Conservation (phyloP, 495 filamentous ascomycete species). For the Neurospora terricola region DNA sequence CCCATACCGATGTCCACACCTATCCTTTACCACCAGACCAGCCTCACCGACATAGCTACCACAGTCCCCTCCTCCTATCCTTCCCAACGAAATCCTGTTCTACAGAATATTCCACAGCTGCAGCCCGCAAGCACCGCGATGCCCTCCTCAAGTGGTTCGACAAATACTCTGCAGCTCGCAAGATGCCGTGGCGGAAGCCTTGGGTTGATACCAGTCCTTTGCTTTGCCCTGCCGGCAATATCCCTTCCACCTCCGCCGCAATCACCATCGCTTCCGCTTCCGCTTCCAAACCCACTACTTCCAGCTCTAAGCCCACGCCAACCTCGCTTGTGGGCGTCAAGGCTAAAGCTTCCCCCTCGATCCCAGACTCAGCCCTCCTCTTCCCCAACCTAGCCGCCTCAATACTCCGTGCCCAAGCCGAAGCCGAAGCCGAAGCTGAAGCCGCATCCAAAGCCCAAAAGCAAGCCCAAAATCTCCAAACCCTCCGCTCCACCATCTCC, state of each 20-base stretch:
- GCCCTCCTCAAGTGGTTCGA: conserved; percentile 34
- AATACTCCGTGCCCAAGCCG: neutral
- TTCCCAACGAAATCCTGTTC: neutral
- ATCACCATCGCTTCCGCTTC: neutral
- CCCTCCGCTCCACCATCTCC: conserved; percentile 18
- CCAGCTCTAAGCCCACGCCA: neutral
- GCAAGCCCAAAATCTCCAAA: neutral
- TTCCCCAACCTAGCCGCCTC: neutral
- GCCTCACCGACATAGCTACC: conserved; percentile 23
- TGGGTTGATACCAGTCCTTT: conserved; percentile 23
- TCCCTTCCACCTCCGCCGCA: too few relatives aligned
- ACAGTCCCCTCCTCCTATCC: conserved; percentile 31
- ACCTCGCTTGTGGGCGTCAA: neutral
- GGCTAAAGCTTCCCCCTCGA: neutral
- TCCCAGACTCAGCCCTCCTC: neutral
- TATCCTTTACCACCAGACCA: conserved; percentile 1
- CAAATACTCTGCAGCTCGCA: conserved; percentile 17
- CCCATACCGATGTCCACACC: neutral
- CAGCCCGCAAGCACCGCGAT: conserved; percentile 11
- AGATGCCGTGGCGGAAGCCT: conserved; percentile 39
- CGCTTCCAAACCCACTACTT: neutral
- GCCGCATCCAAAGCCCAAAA: too few relatives aligned
- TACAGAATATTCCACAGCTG: neutral
- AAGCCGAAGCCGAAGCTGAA: neutral
- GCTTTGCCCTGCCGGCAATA: neutral